phyloP scores from a whole-genome alignment of 257 asterid genomes.

The Solanum chiquidenum region DNA sequence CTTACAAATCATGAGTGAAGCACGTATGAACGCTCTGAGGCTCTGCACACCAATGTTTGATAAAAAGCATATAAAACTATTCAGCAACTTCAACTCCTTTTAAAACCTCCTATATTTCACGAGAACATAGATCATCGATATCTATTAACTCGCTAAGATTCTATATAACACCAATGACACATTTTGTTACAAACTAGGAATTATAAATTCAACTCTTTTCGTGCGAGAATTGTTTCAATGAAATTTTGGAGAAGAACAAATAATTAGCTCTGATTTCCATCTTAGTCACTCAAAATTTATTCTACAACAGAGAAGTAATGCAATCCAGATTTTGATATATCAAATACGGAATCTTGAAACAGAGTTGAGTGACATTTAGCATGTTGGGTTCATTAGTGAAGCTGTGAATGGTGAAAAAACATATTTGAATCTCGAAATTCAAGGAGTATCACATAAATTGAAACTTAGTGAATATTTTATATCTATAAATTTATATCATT shows the following conservation, averaged over 20 bases:
- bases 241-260: neutral
- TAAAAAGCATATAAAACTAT: neutral
- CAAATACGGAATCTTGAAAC: neutral
- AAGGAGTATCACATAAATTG: no score
- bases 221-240: neutral
- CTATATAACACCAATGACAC: neutral
- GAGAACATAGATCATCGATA: neutral
- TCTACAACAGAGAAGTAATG: neutral
- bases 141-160: neutral
- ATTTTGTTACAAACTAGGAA: neutral
- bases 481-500: no score
- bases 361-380: no score
- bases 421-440: neutral
- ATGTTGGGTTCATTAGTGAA: no score
- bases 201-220: neutral
- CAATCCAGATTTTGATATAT: neutral
- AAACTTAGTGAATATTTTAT: no score
- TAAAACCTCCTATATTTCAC: neutral
- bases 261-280: neutral
- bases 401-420: neutral
- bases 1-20: neutral
- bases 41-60: neutral
- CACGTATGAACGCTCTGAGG: neutral
- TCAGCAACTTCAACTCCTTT: neutral
- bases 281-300: neutral